Evolutionary conservation across 116 monocot species (phyloP).

Genomic region (Papilionanthe hybrid): DNA sequence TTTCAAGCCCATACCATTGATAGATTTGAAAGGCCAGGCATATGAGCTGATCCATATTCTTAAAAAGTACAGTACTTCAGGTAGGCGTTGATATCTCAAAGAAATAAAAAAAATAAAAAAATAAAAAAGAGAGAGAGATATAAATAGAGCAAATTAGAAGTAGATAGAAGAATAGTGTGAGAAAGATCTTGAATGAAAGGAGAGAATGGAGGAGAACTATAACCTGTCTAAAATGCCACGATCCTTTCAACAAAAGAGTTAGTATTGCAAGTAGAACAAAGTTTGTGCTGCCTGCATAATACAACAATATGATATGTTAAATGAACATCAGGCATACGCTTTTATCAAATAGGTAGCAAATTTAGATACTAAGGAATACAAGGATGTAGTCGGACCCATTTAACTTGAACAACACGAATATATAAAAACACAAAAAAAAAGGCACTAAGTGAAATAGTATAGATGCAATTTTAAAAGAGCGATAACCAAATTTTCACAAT

Average conservation of each 20-base stretch:
- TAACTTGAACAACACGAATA: background rate
- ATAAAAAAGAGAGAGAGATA: too few relatives aligned
- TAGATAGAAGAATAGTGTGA: too few relatives aligned
- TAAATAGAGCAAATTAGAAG: too few relatives aligned
- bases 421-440: background rate
- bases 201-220: background rate
- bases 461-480: background rate
- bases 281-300: constrained; percentile 75
- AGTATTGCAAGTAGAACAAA: constrained; percentile 73
- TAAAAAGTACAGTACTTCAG: background rate
- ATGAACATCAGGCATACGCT: background rate
- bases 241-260: constrained; percentile 70
- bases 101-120: too few relatives aligned
- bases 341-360: background rate
- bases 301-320: constrained; percentile 2
- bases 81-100: background rate
- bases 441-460: background rate
- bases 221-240: constrained; percentile 97
- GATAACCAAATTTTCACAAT: background rate
- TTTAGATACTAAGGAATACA: background rate
- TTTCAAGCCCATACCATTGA: too few relatives aligned
- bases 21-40: background rate
- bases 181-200: too few relatives aligned
- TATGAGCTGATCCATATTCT: background rate
- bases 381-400: background rate